A percentile compares a stretch with the other conserved stretches of the same genome.
These are phyloP conservation scores for Maudiozyma humilis DNA, from an alignment of 1,139 yeast species.

Conservation along the genomic window DNA sequence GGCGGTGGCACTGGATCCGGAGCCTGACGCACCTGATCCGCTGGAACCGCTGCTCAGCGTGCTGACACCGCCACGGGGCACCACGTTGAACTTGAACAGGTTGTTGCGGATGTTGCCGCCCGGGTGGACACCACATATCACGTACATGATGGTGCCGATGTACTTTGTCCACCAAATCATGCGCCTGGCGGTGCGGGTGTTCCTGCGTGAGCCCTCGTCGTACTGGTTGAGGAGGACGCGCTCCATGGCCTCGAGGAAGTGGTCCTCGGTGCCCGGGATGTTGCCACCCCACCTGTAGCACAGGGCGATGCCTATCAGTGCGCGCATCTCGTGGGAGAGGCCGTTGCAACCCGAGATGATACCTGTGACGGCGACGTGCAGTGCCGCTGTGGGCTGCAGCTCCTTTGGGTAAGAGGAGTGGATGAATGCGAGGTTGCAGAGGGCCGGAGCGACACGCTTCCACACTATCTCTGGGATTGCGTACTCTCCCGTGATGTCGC, in stretches of 20 bases:
- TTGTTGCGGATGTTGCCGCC: conserved; percentile 61
- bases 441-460: conserved; percentile 52
- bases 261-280: conserved; percentile 44
- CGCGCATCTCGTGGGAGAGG: conserved; percentile 54
- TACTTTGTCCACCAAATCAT: conserved; percentile 59
- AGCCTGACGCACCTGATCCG: too few relatives aligned
- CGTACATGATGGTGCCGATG: conserved; percentile 60
- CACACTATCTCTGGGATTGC: conserved; percentile 48
- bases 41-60: too few relatives aligned
- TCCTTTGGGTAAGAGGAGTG: conserved; percentile 67
- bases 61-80: conserved; percentile 25
- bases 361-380: conserved; percentile 60
- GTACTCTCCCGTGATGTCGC: conserved; percentile 15
- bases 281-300: conserved; percentile 75
- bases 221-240: conserved; percentile 34
- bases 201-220: conserved; percentile 30
- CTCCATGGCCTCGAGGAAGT: conserved; percentile 38
- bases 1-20: conserved; percentile 20
- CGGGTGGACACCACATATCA: conserved; percentile 65
- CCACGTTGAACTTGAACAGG: conserved; percentile 36
- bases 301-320: conserved; percentile 56
- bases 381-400: conserved; percentile 57
- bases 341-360: conserved; percentile 64
- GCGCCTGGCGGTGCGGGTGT: conserved; percentile 37
- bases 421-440: conserved; percentile 59